Base-by-base conservation (phyloP, 768 basidiomycete species). In the Agrocybe praecox region DNA sequence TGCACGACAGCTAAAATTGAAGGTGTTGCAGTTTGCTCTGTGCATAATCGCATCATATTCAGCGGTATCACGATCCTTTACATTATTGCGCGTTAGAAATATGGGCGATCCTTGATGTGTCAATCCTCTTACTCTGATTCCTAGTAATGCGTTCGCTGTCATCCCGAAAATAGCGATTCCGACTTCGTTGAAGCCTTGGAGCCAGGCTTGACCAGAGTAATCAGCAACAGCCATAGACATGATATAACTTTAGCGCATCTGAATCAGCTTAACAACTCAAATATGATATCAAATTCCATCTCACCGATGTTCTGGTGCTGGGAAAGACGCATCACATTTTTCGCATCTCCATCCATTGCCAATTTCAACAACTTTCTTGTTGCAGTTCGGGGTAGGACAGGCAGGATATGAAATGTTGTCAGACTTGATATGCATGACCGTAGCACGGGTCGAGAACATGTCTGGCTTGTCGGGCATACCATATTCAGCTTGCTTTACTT, bases 131-230 rank as follows among this genome's bases (percentile, higher is more conserved):
- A 90, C 92, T 78, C 83, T 90, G 59, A 94, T 78, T n/a, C 78
- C 80, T 53, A 87, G 71, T 43, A 98, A 69, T 14, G 95, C 88
- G 63, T 94, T 84, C 11, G 93, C 96, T 29, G 83, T 74, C 75
- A 85, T 88, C 23, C 85, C 89, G 59, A 98, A 87, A 15, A 99
- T 72, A 4, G 77, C 74, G 51, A 85, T 71, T 5, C 94, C 97
- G 32, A 89, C 85, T 6, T 98, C 96, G 68, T 99, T 96, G 80
- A 99, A 99, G 3, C 91, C 94, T 60, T 92, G 92, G 45, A 98
- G 76, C 96, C 96, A 98, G 17, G 86, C 82, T 70, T 96, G 92
- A 19, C 86, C 88, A 17, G 93, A 91, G 75, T 87, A 84, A 70
- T 99, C 97, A n/a, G 92, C 84, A 2, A 94, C 88, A 46, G 91